Percentiles rank a stretch among this genome's conserved stretches.
These are phyloP conservation scores for Coniophora puteana DNA, from an alignment of 1,284 basidiomycete species.

Conservation along the genomic window DNA sequence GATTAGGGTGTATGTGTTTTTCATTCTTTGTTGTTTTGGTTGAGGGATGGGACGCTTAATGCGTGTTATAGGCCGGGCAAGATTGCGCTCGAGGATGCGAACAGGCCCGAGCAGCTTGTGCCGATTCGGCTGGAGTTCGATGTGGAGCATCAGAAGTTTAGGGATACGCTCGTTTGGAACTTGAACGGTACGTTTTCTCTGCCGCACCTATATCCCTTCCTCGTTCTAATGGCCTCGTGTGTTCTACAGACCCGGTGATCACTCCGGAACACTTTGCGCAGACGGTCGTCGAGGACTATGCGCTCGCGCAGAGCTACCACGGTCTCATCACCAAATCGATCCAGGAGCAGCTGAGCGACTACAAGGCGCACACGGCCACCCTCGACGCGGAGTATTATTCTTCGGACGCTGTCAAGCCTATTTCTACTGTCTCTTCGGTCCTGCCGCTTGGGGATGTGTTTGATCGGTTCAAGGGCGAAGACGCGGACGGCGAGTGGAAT, in stretches of 20 bases:
- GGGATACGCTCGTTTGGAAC: conserved; percentile 98
- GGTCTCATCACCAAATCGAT: conserved; percentile 80
- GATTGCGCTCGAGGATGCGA: conserved; percentile 53
- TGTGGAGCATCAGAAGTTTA: conserved; percentile 86
- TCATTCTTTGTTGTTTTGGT: conserved; percentile 10
- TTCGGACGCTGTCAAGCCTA: no score
- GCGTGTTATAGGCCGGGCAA: conserved; percentile 51
- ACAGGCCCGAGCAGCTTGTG: conserved; percentile 76
- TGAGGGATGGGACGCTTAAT: conserved; percentile 8
- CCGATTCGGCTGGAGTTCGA: conserved; percentile 96
- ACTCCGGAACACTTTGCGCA: conserved; percentile 90
- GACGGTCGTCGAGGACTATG: conserved; percentile 90
- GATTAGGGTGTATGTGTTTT: conserved; percentile 56
- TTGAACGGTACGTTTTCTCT: conserved; percentile 62
- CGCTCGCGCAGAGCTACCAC: conserved; percentile 70
- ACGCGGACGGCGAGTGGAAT: conserved; percentile 33
- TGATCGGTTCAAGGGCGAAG: conserved; percentile 16
- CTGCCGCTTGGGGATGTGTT: conserved; percentile 28
- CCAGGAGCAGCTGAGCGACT: conserved; percentile 84
- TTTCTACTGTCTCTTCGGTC: conserved; percentile 15
- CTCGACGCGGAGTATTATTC: conserved; percentile 40
- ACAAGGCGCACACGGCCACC: conserved; percentile 56
- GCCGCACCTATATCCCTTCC: background rate
- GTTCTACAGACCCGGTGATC: conserved; percentile 71
- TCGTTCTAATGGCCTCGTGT: conserved; percentile 5